phyloP scores from a whole-genome alignment of 2,329 filamentous ascomycete species.

The Exophiala calicioides region DNA sequence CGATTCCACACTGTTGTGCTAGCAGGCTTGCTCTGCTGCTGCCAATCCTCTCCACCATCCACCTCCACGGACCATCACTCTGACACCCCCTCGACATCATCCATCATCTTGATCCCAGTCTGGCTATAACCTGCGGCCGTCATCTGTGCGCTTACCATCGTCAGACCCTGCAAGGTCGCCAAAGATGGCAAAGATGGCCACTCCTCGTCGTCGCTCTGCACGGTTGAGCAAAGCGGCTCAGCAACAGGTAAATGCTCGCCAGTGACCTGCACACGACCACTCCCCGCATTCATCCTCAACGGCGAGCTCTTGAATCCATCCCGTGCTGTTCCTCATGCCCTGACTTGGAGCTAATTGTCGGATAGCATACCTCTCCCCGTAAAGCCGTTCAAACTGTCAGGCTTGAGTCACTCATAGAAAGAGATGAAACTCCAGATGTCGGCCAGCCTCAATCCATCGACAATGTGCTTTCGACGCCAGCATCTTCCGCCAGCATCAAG shows the following conservation, averaged over 20 bases:
- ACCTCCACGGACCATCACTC: no score
- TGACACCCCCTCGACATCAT: no score
- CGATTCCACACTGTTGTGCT: no score
- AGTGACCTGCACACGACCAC: background rate
- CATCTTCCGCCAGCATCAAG: constrained; percentile 35
- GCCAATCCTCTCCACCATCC: no score
- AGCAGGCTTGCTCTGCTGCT: no score
- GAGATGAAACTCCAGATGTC: constrained; percentile 45
- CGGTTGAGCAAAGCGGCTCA: constrained; percentile 27
- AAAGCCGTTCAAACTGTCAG: constrained; percentile 33
- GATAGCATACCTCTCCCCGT: constrained; percentile 23
- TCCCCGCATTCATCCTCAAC: background rate
- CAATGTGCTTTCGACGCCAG: constrained; percentile 36
- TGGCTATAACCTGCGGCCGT: no score
- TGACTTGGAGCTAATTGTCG: constrained; percentile 14
- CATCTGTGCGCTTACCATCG: no score
- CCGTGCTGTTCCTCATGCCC: background rate
- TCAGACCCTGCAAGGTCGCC: background rate
- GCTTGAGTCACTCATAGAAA: constrained; percentile 50
- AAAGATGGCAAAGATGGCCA: constrained; percentile 16
- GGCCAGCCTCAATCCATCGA: constrained; percentile 35
- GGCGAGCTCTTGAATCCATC: background rate
- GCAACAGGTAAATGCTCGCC: constrained; percentile 24
- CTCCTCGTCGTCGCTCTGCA: constrained; percentile 28
- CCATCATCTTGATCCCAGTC: no score